Conservation (phyloP, 2,329 filamentous ascomycete species). For the Ceratocystis variospora region DNA sequence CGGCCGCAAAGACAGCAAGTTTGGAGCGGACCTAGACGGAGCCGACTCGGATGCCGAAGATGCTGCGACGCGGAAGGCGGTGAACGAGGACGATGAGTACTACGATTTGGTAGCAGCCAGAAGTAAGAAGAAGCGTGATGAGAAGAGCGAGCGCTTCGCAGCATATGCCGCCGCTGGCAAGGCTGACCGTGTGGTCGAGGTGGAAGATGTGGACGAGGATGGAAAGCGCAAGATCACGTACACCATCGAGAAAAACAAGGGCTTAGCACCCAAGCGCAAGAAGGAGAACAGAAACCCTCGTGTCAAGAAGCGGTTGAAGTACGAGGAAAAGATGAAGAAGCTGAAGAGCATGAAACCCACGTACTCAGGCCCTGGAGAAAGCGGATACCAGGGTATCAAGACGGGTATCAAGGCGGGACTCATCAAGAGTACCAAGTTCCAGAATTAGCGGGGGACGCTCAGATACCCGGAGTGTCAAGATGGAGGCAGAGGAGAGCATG, state of each 20-base stretch:
- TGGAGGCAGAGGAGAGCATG: too few relatives aligned
- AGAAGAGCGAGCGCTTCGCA: conserved; percentile 47
- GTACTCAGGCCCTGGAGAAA: conserved; percentile 72
- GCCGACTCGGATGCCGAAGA: conserved; percentile 33
- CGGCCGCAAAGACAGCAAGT: conserved; percentile 50
- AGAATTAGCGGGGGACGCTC: conserved; percentile 23
- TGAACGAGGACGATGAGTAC: conserved; percentile 66
- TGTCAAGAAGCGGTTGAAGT: conserved; percentile 97
- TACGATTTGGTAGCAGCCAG: conserved; percentile 73
- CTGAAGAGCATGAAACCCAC: conserved; percentile 70
- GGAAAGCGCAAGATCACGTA: conserved; percentile 90
- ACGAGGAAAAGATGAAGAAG: conserved; percentile 95
- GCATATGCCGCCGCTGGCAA: conserved; percentile 49
- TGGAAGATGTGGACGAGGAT: conserved; percentile 60
- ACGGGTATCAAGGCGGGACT: conserved; percentile 91
- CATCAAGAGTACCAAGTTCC: conserved; percentile 88
- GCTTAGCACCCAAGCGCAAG: conserved; percentile 72
- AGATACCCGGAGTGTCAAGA: background rate
- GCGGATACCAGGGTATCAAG: conserved; percentile 80
- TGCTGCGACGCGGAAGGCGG: conserved; percentile 28
- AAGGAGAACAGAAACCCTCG: conserved; percentile 91
- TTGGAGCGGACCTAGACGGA: conserved; percentile 52
- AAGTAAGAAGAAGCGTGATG: conserved; percentile 57
- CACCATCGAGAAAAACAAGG: conserved; percentile 95
- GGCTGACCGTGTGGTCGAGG: conserved; percentile 47